phyloP scores from a whole-genome alignment of 1,139 yeast genomes.

The Magnusiomyces suaveolens region DNA sequence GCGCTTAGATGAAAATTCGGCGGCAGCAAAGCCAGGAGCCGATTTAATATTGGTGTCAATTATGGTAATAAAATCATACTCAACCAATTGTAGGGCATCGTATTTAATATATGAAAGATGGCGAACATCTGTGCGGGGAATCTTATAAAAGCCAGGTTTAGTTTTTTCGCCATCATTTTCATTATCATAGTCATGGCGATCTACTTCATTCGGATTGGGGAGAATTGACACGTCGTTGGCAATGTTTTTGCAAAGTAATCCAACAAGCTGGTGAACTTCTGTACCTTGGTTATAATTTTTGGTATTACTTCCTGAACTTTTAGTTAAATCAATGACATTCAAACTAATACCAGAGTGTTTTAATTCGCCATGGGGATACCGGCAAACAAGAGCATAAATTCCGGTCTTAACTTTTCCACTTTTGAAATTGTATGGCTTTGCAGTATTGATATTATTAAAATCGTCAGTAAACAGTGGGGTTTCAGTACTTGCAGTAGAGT shows the following conservation, averaged over 20 bases:
- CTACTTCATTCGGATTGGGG: constrained; percentile 16
- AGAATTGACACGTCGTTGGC: constrained; percentile 20
- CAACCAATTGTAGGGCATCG: constrained; percentile 26
- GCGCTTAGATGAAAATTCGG: constrained; percentile 21
- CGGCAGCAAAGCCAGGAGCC: constrained; percentile 27
- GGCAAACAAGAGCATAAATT: constrained; percentile 20
- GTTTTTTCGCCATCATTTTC: constrained; percentile 21
- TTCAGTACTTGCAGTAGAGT: neutral
- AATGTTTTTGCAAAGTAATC: constrained; percentile 21
- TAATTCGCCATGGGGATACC: constrained; percentile 15
- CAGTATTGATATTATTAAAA: neutral
- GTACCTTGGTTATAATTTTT: neutral
- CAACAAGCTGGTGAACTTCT: constrained; percentile 10
- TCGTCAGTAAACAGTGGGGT: neutral
- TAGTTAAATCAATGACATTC: constrained; percentile 14
- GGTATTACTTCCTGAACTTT: neutral
- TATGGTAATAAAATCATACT: constrained; percentile 44
- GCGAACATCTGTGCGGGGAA: constrained; percentile 24
- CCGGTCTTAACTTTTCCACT: constrained; percentile 16
- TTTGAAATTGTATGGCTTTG: neutral
- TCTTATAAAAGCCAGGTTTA: constrained; percentile 18
- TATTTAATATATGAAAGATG: constrained; percentile 44
- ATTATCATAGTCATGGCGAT: neutral
- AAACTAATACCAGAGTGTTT: constrained; percentile 14
- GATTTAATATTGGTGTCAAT: constrained; percentile 24